Evolutionary conservation across 2,329 filamentous ascomycete genomes (phyloP).

Genomic region (Monilinia polystroma): DNA sequence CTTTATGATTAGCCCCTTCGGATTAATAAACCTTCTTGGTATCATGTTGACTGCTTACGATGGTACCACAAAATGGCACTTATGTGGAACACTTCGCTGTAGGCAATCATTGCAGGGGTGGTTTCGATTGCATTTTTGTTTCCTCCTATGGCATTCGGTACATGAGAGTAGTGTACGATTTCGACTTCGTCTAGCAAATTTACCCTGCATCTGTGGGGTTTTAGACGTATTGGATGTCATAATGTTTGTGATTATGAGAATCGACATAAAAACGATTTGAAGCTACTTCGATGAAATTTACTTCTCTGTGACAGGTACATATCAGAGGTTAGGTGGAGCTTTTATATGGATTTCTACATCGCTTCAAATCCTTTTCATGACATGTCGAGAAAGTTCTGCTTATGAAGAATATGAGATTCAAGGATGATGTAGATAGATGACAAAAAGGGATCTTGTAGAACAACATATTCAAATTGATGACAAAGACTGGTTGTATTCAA

Average conservation of each 20-base stretch:
- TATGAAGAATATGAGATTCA: background rate
- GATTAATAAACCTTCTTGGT: constrained; percentile 1
- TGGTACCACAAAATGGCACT: constrained; percentile 28
- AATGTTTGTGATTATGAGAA: background rate
- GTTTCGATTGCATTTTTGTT: constrained; percentile 33
- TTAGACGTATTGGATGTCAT: constrained; percentile 6
- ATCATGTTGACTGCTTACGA: constrained; percentile 24
- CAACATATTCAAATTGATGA: background rate
- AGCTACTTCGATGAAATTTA: background rate
- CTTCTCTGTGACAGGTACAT: background rate
- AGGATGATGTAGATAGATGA: background rate
- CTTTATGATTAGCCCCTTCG: background rate
- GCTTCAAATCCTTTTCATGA: background rate
- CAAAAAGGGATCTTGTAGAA: background rate
- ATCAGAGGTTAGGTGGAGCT: background rate
- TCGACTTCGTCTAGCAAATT: constrained; percentile 24
- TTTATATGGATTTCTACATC: background rate
- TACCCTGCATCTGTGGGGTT: background rate
- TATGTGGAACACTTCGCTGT: constrained; percentile 26
- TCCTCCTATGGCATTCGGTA: constrained; percentile 33
- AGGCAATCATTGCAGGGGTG: constrained; percentile 31
- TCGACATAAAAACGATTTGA: background rate
- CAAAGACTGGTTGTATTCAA: background rate
- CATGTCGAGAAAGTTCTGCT: background rate
- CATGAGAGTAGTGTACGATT: constrained; percentile 29